Percentiles rank a stretch among this genome's conserved stretches.
These are phyloP conservation scores for Pestalotiopsis fici DNA, from an alignment of 2,329 filamentous ascomycete genomes.

Conservation along the genomic window DNA sequence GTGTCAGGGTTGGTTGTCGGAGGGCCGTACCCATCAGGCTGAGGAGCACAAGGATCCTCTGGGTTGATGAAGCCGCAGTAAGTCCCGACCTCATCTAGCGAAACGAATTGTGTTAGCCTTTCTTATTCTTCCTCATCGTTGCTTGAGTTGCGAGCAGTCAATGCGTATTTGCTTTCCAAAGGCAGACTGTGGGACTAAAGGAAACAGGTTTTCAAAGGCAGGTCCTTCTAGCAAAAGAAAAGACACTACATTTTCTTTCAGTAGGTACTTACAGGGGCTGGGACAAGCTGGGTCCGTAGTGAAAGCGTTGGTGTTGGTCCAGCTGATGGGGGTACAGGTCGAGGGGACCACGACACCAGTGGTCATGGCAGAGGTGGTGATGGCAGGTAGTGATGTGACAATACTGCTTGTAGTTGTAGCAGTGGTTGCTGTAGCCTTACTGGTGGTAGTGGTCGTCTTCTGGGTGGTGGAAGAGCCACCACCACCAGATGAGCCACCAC, in stretches of 20 bases:
- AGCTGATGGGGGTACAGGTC: constrained; percentile 13
- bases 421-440: not conserved
- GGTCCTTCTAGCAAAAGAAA: no score
- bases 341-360: constrained; percentile 6
- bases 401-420: not conserved
- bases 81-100: constrained; percentile 31
- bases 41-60: constrained; percentile 34
- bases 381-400: constrained; percentile 1
- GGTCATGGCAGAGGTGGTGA: not conserved
- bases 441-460: not conserved
- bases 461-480: not conserved
- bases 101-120: no score
- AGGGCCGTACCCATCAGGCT: constrained; percentile 21
- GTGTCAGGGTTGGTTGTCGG: constrained; percentile 6
- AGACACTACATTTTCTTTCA: no score
- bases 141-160: no score
- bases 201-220: no score
- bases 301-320: constrained; percentile 15
- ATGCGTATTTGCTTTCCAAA: no score
- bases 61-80: constrained; percentile 38
- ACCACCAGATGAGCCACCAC: not conserved
- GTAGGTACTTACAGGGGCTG: no score
- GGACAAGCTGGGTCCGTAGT: constrained; percentile 26
- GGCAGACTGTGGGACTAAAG: no score
- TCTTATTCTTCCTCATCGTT: no score